Percentiles rank a stretch among this genome's conserved stretches.
These are phyloP conservation scores for Naganishia randhawae DNA, from an alignment of 768 basidiomycete genomes.

Conservation along the genomic window DNA sequence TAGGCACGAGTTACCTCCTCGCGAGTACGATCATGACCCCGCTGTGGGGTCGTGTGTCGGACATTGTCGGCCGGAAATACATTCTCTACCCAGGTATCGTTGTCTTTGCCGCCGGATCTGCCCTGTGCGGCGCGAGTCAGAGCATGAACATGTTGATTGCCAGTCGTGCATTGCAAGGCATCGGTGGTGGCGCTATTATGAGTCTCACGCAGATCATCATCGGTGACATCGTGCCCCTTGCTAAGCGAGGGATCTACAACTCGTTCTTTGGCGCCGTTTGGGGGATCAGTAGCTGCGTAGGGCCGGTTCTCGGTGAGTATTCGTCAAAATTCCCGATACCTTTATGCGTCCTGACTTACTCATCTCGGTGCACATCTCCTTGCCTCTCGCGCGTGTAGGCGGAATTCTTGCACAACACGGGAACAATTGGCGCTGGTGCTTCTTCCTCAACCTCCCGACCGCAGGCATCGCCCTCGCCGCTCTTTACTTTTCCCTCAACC, in stretches of 20 bases:
- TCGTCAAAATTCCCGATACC: slow-evolving; percentile 31
- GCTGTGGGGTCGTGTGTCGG: slow-evolving; percentile 43
- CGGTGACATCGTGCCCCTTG: slow-evolving; percentile 70
- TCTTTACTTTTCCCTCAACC: slow-evolving; percentile 50
- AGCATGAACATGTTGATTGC: slow-evolving; percentile 36
- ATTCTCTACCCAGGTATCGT: slow-evolving; percentile 38
- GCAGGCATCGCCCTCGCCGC: slow-evolving; percentile 46
- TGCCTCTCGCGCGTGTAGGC: neutral
- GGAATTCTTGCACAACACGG: slow-evolving; percentile 9
- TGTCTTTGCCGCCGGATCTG: slow-evolving; percentile 39
- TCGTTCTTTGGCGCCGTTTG: slow-evolving; percentile 65
- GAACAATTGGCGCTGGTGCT: slow-evolving; percentile 38
- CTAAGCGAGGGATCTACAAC: slow-evolving; percentile 74
- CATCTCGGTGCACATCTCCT: neutral
- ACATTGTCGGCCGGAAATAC: slow-evolving; percentile 46
- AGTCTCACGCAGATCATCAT: slow-evolving; percentile 36
- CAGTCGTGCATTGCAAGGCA: slow-evolving; percentile 39
- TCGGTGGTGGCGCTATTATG: slow-evolving; percentile 45
- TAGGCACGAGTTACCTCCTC: slow-evolving; percentile 45
- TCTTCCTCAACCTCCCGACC: slow-evolving; percentile 49
- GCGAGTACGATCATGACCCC: slow-evolving; percentile 43
- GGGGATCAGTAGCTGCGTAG: slow-evolving; percentile 68
- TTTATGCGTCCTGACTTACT: neutral
- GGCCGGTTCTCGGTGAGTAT: slow-evolving; percentile 74
- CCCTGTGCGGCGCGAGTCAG: slow-evolving; percentile 39